A percentile compares a stretch with the other conserved stretches of the same genome.
These are phyloP conservation scores for Lichtheimia hyalospora DNA, from an alignment of 371 early-diverging fungal genomes.

Conservation along the genomic window DNA sequence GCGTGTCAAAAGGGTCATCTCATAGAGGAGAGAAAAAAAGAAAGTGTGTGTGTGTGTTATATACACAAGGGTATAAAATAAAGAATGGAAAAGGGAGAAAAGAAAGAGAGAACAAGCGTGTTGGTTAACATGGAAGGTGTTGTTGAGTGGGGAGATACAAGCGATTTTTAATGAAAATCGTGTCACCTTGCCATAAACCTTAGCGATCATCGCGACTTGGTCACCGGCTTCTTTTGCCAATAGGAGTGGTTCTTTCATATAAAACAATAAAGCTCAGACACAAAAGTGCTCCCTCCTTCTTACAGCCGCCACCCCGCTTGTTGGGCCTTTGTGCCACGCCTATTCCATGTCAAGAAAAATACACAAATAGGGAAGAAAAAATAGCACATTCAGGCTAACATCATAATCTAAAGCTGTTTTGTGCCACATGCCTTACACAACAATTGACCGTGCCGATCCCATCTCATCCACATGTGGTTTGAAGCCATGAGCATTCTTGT, in stretches of 20 bases:
- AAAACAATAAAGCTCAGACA: slow-evolving; percentile 2
- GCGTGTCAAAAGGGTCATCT: no score
- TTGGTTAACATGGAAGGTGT: background rate
- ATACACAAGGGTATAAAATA: background rate
- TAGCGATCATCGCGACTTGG: slow-evolving; percentile 2
- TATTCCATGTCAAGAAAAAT: no score
- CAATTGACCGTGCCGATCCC: no score
- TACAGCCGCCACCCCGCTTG: no score
- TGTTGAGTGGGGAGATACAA: background rate
- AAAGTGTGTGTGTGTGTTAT: background rate
- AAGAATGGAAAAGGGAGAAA: background rate
- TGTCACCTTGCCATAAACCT: slow-evolving; percentile 4
- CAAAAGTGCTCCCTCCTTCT: background rate
- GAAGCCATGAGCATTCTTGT: no score
- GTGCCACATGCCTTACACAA: no score
- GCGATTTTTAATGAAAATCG: slow-evolving; percentile 6
- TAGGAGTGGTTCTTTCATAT: background rate
- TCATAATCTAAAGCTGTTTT: no score
- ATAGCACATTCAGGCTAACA: no score
- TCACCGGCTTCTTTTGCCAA: background rate
- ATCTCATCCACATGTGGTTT: no score
- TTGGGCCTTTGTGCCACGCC: no score
- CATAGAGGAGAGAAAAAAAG: no score
- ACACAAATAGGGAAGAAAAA: no score
- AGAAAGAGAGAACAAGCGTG: background rate